A percentile compares a stretch with the other conserved stretches of the same genome.
phyloP scores from a whole-genome alignment of 345 rosid genomes.

The rapeseed (Brassica napus) region Da-Ae NC_063445.1:30193501-30194000 shows the following conservation, averaged over 20 bases:
- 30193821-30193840: conserved; percentile 47
- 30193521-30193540: too few species aligned
- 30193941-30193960: background rate
- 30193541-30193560: too few species aligned
- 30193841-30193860: conserved; percentile 41
- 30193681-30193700: background rate
- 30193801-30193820: background rate
- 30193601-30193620: background rate
- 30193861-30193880: conserved; percentile 72
- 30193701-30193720: background rate
- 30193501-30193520: too few species aligned
- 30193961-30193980: background rate
- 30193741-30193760: background rate
- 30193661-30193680: background rate
- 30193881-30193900: conserved; percentile 94
- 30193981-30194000: background rate
- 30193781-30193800: background rate
- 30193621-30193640: background rate
- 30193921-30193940: conserved; percentile 42
- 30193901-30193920: conserved; percentile 79
- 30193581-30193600: background rate
- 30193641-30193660: background rate
- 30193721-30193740: background rate
- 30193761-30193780: background rate
- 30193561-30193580: background rate